Evolutionary conservation across 2,329 filamentous ascomycete species (phyloP).

Genomic region (Penicillium sp.): DNA sequence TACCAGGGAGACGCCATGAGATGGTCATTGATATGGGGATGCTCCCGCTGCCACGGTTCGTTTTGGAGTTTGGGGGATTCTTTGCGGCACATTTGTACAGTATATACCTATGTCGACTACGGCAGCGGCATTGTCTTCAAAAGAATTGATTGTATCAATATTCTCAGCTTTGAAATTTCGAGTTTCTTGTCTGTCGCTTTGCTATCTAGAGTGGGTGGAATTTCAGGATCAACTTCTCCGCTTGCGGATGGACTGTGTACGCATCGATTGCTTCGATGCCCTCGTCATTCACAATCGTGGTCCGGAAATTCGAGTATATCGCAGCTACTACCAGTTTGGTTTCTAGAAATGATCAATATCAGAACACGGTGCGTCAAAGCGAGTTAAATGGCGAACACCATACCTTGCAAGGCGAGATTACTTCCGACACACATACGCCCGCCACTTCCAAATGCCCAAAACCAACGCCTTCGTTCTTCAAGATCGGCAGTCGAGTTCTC

Average conservation of each 20-base stretch:
- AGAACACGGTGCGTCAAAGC: not conserved
- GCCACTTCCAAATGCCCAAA: slow-evolving; percentile 57
- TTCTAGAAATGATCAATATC: slow-evolving; percentile 50
- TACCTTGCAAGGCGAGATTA: slow-evolving; percentile 54
- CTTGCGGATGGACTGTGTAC: slow-evolving; percentile 63
- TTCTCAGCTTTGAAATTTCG: not conserved
- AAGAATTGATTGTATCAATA: slow-evolving; percentile 27
- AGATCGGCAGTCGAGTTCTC: slow-evolving; percentile 38
- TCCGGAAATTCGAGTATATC: slow-evolving; percentile 71
- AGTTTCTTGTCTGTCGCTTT: not conserved
- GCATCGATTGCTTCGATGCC: slow-evolving; percentile 69
- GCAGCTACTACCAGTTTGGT: slow-evolving; percentile 73
- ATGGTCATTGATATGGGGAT: not conserved
- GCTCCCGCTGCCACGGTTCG: not conserved
- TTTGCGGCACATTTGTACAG: slow-evolving; percentile 31
- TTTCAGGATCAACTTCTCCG: slow-evolving; percentile 62
- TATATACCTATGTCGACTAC: slow-evolving; percentile 28
- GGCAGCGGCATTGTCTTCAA: slow-evolving; percentile 17
- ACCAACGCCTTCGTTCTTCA: slow-evolving; percentile 53
- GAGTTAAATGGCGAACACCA: not conserved
- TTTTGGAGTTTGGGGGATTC: slow-evolving; percentile 23
- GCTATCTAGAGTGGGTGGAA: slow-evolving; percentile 47
- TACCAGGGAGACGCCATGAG: not conserved
- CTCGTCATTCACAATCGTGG: slow-evolving; percentile 63
- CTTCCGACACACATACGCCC: slow-evolving; percentile 56